Conservation (phyloP, 2,329 filamentous ascomycete genomes). For the Cercospora canescens region DNA sequence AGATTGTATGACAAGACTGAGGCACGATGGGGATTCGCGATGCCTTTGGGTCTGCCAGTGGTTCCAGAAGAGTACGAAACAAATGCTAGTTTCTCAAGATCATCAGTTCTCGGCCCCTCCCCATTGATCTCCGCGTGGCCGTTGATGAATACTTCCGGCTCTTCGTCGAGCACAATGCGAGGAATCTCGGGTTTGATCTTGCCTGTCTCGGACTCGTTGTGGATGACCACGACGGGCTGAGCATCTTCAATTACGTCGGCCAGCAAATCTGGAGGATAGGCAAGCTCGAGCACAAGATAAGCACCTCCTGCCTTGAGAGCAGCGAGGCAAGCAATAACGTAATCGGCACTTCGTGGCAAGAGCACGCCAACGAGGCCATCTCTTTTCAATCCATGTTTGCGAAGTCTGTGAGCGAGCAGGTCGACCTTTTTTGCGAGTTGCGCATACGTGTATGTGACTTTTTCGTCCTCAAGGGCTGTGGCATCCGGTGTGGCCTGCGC, state of each 20-base stretch:
- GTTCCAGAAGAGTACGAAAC: slow-evolving; percentile 81
- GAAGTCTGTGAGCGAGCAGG: slow-evolving; percentile 64
- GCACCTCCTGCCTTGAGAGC: slow-evolving; percentile 77
- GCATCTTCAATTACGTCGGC: slow-evolving; percentile 78
- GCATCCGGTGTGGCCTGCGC: slow-evolving; percentile 67
- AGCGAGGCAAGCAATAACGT: slow-evolving; percentile 76
- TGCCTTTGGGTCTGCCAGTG: slow-evolving; percentile 77
- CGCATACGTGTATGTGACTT: slow-evolving; percentile 66
- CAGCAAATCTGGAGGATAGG: slow-evolving; percentile 72
- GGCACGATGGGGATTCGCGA: slow-evolving; percentile 70
- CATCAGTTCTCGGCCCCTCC: slow-evolving; percentile 58
- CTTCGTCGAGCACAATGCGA: slow-evolving; percentile 64
- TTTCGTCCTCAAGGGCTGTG: slow-evolving; percentile 71
- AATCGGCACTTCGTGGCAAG: slow-evolving; percentile 72
- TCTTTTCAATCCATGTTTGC: slow-evolving; percentile 66
- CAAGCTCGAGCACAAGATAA: slow-evolving; percentile 77
- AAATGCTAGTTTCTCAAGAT: slow-evolving; percentile 73
- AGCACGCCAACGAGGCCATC: slow-evolving; percentile 75
- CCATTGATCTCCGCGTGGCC: slow-evolving; percentile 28
- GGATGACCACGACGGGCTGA: slow-evolving; percentile 69
- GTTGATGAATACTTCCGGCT: slow-evolving; percentile 35
- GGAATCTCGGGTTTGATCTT: slow-evolving; percentile 66
- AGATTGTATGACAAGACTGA: slow-evolving; percentile 73
- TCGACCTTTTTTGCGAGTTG: slow-evolving; percentile 69
- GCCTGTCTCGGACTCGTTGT: slow-evolving; percentile 62